Conservation (phyloP, 1,284 basidiomycete genomes). For the Apiotrichum gamsii region DNA sequence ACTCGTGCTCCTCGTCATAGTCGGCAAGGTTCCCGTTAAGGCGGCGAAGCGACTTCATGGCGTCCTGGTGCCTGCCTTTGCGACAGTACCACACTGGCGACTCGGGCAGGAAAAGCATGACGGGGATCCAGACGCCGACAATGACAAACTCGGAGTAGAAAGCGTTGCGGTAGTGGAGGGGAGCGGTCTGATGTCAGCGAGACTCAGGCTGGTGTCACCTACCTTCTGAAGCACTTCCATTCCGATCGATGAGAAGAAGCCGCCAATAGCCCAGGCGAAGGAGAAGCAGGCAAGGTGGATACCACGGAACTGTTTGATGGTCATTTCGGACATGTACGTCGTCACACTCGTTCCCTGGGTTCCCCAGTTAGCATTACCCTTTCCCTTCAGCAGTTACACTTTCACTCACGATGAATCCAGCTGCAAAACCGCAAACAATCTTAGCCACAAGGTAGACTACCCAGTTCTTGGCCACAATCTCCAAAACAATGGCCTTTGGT, state of each 20-base stretch:
- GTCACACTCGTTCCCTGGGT: not conserved
- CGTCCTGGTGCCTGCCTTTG: slow-evolving; percentile 14
- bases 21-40: slow-evolving; percentile 14
- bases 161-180: slow-evolving; percentile 2
- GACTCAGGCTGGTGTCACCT: no score
- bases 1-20: slow-evolving; percentile 17
- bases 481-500: slow-evolving; percentile 12
- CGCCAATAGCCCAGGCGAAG: not conserved
- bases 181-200: no score
- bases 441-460: slow-evolving; percentile 26
- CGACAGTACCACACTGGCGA: slow-evolving; percentile 5
- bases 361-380: slow-evolving; percentile 13
- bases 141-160: slow-evolving; percentile 14
- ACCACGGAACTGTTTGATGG: slow-evolving; percentile 7
- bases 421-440: no score
- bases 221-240: slow-evolving; percentile 4
- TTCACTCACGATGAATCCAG: no score
- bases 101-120: slow-evolving; percentile 4
- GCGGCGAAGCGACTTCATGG: slow-evolving; percentile 7
- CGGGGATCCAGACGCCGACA: slow-evolving; percentile 8
- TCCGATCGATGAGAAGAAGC: slow-evolving; percentile 2
- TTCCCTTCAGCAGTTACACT: no score
- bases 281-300: not conserved
- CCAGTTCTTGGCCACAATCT: slow-evolving; percentile 27
- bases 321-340: slow-evolving; percentile 2